Evolutionary conservation across 495 filamentous ascomycete species (phyloP).

Genomic region (Neurospora sp.): DNA sequence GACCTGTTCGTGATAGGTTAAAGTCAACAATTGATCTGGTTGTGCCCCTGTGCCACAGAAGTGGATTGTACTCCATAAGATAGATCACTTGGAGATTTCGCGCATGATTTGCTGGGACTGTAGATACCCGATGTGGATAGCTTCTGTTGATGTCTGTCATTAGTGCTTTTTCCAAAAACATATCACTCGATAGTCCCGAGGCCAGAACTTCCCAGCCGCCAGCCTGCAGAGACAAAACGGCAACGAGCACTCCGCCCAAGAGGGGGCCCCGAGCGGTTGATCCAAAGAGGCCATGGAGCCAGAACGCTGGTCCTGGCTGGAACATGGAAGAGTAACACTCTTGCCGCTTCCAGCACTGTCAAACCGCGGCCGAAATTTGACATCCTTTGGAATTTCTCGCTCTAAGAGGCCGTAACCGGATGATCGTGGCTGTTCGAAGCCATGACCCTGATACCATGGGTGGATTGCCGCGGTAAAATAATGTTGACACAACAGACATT

Average conservation of each 20-base stretch:
- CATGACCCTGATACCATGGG: neutral
- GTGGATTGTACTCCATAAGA: neutral
- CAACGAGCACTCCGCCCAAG: neutral
- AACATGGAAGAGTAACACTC: neutral
- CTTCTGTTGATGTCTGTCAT: neutral
- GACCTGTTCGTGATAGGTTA: neutral
- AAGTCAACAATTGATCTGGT: neutral
- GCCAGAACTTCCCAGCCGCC: neutral
- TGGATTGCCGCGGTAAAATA: neutral
- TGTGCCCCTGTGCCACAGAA: neutral
- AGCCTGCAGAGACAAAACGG: neutral
- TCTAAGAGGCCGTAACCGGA: neutral
- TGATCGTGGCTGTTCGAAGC: neutral
- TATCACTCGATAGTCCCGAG: neutral
- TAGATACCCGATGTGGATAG: neutral
- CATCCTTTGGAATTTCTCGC: neutral
- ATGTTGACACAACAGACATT: neutral
- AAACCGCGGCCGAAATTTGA: neutral
- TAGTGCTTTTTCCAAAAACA: neutral
- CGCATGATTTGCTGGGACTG: neutral
- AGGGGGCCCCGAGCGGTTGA: neutral
- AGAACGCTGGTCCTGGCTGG: neutral
- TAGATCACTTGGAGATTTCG: neutral
- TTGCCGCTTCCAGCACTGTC: neutral
- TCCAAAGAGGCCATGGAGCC: neutral